phyloP scores from a whole-genome alignment of 2,329 filamentous ascomycete genomes.

The Arthrobotrys entomopaga region DNA sequence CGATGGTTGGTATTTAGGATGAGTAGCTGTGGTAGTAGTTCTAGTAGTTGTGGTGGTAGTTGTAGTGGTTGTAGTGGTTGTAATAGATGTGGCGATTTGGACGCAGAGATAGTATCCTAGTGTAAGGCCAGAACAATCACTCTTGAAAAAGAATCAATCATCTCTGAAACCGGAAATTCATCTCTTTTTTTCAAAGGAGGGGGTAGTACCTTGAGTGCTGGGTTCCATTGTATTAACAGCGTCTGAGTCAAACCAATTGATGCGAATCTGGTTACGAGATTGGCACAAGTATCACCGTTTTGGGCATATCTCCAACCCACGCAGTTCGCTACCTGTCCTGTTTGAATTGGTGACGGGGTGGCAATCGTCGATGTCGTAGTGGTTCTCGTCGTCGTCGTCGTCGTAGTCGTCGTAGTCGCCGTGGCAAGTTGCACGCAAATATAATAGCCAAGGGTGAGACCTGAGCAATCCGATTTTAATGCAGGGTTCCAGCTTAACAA shows the following conservation, averaged over 20 bases:
- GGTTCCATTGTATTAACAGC: background rate
- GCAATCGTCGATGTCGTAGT: too few species aligned
- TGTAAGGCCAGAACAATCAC: constrained; percentile 4
- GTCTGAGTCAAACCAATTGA: background rate
- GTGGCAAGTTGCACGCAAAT: constrained; percentile 2
- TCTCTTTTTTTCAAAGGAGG: too few species aligned
- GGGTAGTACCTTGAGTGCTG: background rate
- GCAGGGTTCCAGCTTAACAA: background rate
- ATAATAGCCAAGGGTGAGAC: constrained; percentile 25
- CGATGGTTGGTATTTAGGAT: too few species aligned
- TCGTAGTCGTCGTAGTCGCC: too few species aligned
- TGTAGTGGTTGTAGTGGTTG: too few species aligned
- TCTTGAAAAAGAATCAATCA: background rate
- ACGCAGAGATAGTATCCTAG: constrained; percentile 26
- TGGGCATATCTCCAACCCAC: constrained; percentile 19
- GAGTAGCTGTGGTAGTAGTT: too few species aligned
- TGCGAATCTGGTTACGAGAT: constrained; percentile 14
- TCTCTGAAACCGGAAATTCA: too few species aligned
- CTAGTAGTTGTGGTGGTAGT: too few species aligned
- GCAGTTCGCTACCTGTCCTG: constrained; percentile 15
- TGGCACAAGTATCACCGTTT: constrained; percentile 14
- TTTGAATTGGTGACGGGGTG: constrained; percentile 8
- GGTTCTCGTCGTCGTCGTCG: too few species aligned
- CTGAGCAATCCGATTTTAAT: background rate
- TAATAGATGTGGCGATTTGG: background rate